Base-by-base conservation (phyloP, 2,329 filamentous ascomycete genomes). In the Cyanodermella asteris region DNA sequence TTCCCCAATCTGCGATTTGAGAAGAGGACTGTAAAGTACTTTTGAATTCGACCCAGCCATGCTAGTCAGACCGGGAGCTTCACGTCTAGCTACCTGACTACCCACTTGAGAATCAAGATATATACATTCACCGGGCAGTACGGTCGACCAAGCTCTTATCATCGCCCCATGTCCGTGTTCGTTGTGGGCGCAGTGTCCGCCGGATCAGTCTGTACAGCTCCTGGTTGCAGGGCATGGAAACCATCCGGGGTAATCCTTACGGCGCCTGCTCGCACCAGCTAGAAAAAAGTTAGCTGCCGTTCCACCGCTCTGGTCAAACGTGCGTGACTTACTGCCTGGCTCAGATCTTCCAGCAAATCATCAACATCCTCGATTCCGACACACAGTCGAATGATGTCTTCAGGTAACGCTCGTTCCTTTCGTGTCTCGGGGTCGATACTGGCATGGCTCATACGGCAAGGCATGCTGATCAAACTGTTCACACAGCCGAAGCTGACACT, bases 381-480 rank as follows among this genome's bases (percentile, higher is more conserved):
- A 43, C 87, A 97, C 28, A 97, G 52, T 28, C 87, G 65, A 40
- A 97, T 94, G 31, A 97, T 74, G 46, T 97, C 87, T 51, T 97
- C 87, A 7, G 87, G 87, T 70, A 97, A 75, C 35, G 84, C 72
- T 34, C 82, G 65, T 53, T 91, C 81, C 39, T 68, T 61, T 37
- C 87, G 62, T 26, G 82, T 94, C 56, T 91, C 91, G 30, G 81
- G 77, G 44, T 94, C 87, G 42, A 97, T 97, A 45, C 80, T 91
- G 19, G 87, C 87, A 51, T 97, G 87, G 51, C 84, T 94, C 90
- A 97, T 97, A 42, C 84, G 81, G 54, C 87, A 97, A 6, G 87
- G 84, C 84, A 97, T 93, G 55, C 82, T 93, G 50, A 97, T 97
- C 47, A 97, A 56, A 45, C 78, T 91, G 56, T 97, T 97, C 36